Evolutionary conservation across 352 stramenopile genomes (phyloP), one percentile per base, ranked within the genome.

Genomic region (Proteromonas lacertae): DNA sequence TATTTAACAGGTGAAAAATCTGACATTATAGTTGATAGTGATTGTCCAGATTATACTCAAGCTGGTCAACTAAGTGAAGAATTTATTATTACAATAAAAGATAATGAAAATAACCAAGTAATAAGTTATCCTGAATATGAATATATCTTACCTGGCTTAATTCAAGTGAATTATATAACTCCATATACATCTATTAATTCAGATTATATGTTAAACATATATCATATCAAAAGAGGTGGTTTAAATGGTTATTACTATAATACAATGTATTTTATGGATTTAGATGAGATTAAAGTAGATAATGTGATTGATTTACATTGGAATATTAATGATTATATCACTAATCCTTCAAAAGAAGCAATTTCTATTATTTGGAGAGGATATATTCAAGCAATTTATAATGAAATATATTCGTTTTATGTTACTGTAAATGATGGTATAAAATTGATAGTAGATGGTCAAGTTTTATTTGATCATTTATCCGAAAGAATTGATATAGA

Each of bases 191-290:
- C n/a, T n/a, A n/a, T n/a, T n/a, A n/a, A n/a, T n/a, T n/a, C n/a
- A n/a, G n/a, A n/a, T n/a, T n/a, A n/a, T n/a, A n/a, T n/a, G n/a
- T n/a, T n/a, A n/a, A n/a, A n/a, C n/a, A n/a, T n/a, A n/a, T n/a
- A n/a, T n/a, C n/a, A n/a, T n/a, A n/a, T n/a, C n/a, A 42, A 55
- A n/a, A 52, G 54, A 16, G 60, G 58, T 33, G 79, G 80, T 2
- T 56, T 94, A 1, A 23, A 62, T 4, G 78, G 68, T 0, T 58
- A 68, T 43, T 93, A 93, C 47, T 94, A 80, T 43, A 88, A 81
- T 47, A 93, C 92, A 45, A 60, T 74, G 0, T 92, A 75, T 76
- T 71, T 77, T 33, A 73, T 69, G 8, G 52, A 55, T 4, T 61
- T 75, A 4, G 58, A 67, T 16, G 25, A 87, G 1, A 61, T 60